Evolutionary conservation across 1,284 basidiomycete genomes (phyloP).

Genomic region (Cryptococcus sp.): DNA sequence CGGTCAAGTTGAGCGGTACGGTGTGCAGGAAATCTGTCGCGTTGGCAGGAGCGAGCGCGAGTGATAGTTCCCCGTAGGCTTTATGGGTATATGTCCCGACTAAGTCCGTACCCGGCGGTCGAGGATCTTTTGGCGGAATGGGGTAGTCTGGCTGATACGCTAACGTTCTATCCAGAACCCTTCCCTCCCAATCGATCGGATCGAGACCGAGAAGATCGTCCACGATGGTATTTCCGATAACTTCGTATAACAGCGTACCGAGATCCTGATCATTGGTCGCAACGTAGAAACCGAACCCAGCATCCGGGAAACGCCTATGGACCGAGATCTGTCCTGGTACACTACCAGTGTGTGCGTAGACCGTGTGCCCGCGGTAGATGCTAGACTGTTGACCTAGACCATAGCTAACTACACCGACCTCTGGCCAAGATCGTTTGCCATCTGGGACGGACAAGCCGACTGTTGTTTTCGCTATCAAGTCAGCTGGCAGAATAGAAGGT

Average conservation of each 20-base stretch:
- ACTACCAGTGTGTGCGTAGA: slow-evolving; percentile 28
- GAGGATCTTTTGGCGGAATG: slow-evolving; percentile 2
- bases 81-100: slow-evolving; percentile 23
- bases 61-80: slow-evolving; percentile 20
- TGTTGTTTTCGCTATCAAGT: slow-evolving; percentile 17
- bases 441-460: slow-evolving; percentile 8
- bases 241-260: slow-evolving; percentile 17
- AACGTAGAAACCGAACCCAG: slow-evolving; percentile 25
- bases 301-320: slow-evolving; percentile 21
- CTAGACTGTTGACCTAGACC: slow-evolving; percentile 26
- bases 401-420: slow-evolving; percentile 21
- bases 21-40: not conserved
- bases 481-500: slow-evolving; percentile 24
- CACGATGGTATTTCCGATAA: slow-evolving; percentile 21
- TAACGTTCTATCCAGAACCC: slow-evolving; percentile 7
- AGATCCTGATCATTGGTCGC: slow-evolving; percentile 33
- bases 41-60: slow-evolving; percentile 3
- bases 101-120: slow-evolving; percentile 1
- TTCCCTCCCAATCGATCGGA: slow-evolving; percentile 27
- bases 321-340: slow-evolving; percentile 30
- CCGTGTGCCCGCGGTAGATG: slow-evolving; percentile 29
- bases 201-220: slow-evolving; percentile 27
- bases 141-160: not conserved
- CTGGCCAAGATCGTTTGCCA: slow-evolving; percentile 12
- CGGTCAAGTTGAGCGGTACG: slow-evolving; percentile 9